A percentile compares a stretch with the other conserved stretches of the same genome.
Evolutionary conservation across 352 stramenopile species (phyloP).

Genomic region (Phytophthora ohioensis): DNA sequence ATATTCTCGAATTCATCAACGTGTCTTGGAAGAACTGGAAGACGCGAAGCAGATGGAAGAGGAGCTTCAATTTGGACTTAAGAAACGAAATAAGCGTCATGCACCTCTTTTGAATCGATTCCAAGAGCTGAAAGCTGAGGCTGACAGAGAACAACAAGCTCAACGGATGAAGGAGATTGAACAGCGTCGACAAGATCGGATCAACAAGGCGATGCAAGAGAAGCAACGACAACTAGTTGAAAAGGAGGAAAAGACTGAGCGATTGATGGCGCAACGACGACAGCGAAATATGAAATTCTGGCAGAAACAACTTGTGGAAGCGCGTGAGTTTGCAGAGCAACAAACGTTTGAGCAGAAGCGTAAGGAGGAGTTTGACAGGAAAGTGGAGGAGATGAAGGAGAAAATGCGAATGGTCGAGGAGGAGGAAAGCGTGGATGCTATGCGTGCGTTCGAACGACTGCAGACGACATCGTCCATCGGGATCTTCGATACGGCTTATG

Average conservation of each 20-base stretch:
- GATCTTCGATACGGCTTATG: conserved; percentile 62
- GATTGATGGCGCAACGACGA: conserved; percentile 38
- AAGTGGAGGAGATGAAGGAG: conserved; percentile 44
- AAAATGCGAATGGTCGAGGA: conserved; percentile 46
- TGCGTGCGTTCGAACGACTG: conserved; percentile 25
- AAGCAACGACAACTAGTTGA: conserved; percentile 41
- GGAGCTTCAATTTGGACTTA: conserved; percentile 61
- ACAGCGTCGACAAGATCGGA: conserved; percentile 39
- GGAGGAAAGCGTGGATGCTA: conserved; percentile 42
- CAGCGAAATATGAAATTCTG: conserved; percentile 77
- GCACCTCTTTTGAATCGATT: conserved; percentile 60
- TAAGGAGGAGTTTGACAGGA: conserved; percentile 34
- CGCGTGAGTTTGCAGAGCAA: conserved; percentile 54
- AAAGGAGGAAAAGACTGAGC: conserved; percentile 31
- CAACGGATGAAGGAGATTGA: conserved; percentile 56
- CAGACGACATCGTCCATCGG: conserved; percentile 57
- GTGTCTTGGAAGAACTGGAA: conserved; percentile 52
- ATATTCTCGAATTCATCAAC: conserved; percentile 56
- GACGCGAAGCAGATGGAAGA: conserved; percentile 42
- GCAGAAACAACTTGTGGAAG: conserved; percentile 69
- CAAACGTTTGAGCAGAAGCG: conserved; percentile 43
- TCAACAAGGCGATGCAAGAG: conserved; percentile 48
- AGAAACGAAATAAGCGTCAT: conserved; percentile 66
- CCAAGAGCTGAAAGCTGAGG: conserved; percentile 53
- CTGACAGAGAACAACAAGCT: conserved; percentile 46